Base-by-base conservation (phyloP, 2,329 filamentous ascomycete species). In the Aspergillus floridensis region DNA sequence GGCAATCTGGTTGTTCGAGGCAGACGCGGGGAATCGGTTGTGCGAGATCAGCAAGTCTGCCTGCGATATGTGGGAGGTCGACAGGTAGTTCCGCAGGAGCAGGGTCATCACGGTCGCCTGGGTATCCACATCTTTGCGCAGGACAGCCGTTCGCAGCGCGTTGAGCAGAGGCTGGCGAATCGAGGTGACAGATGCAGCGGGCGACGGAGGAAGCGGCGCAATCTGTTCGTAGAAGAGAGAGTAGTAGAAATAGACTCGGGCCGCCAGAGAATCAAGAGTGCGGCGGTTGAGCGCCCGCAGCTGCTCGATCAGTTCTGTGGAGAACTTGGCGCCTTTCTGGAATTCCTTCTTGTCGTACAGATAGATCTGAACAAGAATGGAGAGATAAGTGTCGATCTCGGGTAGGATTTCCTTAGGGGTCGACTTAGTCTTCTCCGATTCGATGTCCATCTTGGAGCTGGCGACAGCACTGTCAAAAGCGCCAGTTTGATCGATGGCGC, bases 201-300 rank as follows among this genome's bases (percentile, higher is more conserved):
- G 89, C 55, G 93, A 97, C 24, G 93, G 93, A 49, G 95, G 91
- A 63, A 93, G 86, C 22, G 93, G 93, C 61, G 88, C 86, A 63
- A 96, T 85, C 77, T 96, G 88, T 83, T 99, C 95, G 79, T 89
- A 92, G 82, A 98, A 98, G 69, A 98, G 83, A 24, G 92, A 92
- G 79, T 92, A 96, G 83, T 99, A 99, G 79, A 97, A 98, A 84
- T 97, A 99, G 64, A 93, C 92, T 78, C 96, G 96, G 65, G 93
- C 92, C 60, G 93, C 91, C 60, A 99, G 86, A 53, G 93, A 92
- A 77, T 99, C 95, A 63, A 99, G 82, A 24, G 95, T 98, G 69
- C 95, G 88, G 63, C 95, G 90, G 82, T 99, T 99, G 74, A 96
- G 84, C 56, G 87, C 84, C 71, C 96, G 92, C 74, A 98, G 88